Percentiles rank a stretch among this genome's conserved stretches.
These are phyloP conservation scores for Parachlorella kessleri DNA, from an alignment of 139 green algal species.

Conservation along the genomic window DNA sequence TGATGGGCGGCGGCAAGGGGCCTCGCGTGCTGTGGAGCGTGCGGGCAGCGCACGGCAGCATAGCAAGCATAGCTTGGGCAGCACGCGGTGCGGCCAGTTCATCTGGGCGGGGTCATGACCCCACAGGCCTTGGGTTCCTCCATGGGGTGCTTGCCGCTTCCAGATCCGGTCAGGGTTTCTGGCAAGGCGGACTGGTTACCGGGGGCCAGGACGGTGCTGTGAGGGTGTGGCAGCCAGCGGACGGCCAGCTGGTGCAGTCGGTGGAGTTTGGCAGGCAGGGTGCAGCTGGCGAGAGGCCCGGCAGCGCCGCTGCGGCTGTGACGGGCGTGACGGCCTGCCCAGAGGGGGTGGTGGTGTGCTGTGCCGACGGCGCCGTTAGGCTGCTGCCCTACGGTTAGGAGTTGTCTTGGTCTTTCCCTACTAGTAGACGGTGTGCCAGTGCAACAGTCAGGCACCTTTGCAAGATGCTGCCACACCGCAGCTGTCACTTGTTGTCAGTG, in stretches of 20 bases:
- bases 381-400: not conserved
- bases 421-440: too few species aligned
- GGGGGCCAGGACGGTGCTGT: conserved; percentile 28
- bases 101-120: too few species aligned
- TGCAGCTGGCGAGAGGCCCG: not conserved
- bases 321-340: not conserved
- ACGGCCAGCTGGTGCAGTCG: conserved; percentile 38
- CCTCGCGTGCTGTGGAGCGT: conserved; percentile 20
- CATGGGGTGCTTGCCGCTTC: not conserved
- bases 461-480: too few species aligned
- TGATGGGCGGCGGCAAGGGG: conserved; percentile 40
- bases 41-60: not conserved
- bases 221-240: conserved; percentile 27
- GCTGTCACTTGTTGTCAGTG: too few species aligned
- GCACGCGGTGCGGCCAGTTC: not conserved
- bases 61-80: not conserved
- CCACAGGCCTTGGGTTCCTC: too few species aligned
- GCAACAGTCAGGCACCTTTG: too few species aligned
- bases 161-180: not conserved
- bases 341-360: not conserved
- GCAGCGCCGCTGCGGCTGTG: too few species aligned
- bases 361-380: not conserved
- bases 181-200: not conserved
- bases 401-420: too few species aligned
- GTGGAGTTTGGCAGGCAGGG: conserved; percentile 16